phyloP scores from a whole-genome alignment of 495 filamentous ascomycete genomes.

The Lasiosphaeris hirsuta region DNA sequence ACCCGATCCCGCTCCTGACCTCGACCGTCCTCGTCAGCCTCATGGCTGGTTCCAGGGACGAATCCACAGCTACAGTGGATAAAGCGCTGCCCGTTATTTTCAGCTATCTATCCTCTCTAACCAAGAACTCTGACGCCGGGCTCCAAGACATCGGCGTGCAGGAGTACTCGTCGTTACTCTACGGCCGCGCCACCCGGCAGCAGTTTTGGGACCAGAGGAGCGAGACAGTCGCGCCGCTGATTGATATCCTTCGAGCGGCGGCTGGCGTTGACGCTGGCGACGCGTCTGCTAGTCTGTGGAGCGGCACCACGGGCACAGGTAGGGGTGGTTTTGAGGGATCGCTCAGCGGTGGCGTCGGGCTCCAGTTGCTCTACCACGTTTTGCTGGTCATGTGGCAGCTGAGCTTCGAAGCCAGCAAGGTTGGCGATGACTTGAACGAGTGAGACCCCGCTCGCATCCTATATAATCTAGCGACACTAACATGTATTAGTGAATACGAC shows the following conservation, averaged over 20 bases:
- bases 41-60: slow-evolving; percentile 65
- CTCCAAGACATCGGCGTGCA: slow-evolving; percentile 95
- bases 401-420: slow-evolving; percentile 78
- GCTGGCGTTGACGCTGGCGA: slow-evolving; percentile 65
- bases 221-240: slow-evolving; percentile 76
- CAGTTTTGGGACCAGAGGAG: slow-evolving; percentile 85
- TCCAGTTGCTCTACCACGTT: slow-evolving; percentile 94
- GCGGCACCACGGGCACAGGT: slow-evolving; percentile 54
- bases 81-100: slow-evolving; percentile 79
- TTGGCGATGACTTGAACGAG: slow-evolving; percentile 86
- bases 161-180: slow-evolving; percentile 82
- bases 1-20: slow-evolving; percentile 82
- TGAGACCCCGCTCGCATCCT: slow-evolving; percentile 37
- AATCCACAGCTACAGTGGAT: slow-evolving; percentile 56
- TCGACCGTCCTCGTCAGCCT: slow-evolving; percentile 83
- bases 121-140: slow-evolving; percentile 72
- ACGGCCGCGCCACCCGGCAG: slow-evolving; percentile 67
- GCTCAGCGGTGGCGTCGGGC: slow-evolving; percentile 75
- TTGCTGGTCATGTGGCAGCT: slow-evolving; percentile 92
- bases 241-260: slow-evolving; percentile 78
- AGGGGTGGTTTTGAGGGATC: slow-evolving; percentile 58
- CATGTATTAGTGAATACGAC: slow-evolving; percentile 72
- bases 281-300: slow-evolving; percentile 63
- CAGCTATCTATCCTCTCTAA: slow-evolving; percentile 76
- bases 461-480: not conserved